These are phyloP conservation scores for Gaultheria prostrata DNA, from an alignment of 148 eudicot species.

Conservation along the genomic window DNA sequence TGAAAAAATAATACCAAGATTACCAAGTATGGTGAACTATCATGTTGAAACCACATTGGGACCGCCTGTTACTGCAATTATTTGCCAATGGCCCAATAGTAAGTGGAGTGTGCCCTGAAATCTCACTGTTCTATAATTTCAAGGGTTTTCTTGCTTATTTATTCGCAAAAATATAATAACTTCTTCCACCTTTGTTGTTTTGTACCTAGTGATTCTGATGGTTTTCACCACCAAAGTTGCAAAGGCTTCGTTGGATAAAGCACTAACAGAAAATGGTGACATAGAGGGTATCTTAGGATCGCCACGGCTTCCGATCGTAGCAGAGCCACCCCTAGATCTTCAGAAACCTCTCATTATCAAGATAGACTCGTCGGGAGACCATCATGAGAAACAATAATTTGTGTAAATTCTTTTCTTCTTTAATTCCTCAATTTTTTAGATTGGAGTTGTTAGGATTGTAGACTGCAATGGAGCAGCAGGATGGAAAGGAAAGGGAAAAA, in stretches of 20 bases:
- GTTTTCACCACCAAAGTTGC: constrained; percentile 72
- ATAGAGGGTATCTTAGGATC: constrained; percentile 32
- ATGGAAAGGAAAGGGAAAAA: neutral
- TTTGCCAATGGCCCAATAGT: neutral
- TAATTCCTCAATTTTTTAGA: constrained; percentile 8
- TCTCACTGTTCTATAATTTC: neutral
- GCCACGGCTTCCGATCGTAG: constrained; percentile 30
- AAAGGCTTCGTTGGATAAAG: constrained; percentile 83
- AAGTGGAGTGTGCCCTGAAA: neutral
- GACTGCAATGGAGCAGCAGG: neutral
- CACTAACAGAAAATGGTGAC: constrained; percentile 59
- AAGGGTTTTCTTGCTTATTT: neutral
- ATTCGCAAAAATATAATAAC: neutral
- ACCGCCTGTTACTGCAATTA: neutral
- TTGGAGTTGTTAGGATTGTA: neutral
- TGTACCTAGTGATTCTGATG: constrained; percentile 54
- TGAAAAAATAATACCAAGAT: neutral
- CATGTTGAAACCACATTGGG: neutral
- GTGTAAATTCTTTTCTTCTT: constrained; percentile 34
- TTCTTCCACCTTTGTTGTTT: constrained; percentile 3
- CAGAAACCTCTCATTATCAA: constrained; percentile 54
- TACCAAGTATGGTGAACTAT: neutral
- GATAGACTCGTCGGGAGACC: constrained; percentile 36
- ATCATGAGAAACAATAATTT: constrained; percentile 23
- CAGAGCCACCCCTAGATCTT: constrained; percentile 36